Conservation (phyloP, 2,329 filamentous ascomycete genomes). For the Pseudogymnoascus sp. region DNA sequence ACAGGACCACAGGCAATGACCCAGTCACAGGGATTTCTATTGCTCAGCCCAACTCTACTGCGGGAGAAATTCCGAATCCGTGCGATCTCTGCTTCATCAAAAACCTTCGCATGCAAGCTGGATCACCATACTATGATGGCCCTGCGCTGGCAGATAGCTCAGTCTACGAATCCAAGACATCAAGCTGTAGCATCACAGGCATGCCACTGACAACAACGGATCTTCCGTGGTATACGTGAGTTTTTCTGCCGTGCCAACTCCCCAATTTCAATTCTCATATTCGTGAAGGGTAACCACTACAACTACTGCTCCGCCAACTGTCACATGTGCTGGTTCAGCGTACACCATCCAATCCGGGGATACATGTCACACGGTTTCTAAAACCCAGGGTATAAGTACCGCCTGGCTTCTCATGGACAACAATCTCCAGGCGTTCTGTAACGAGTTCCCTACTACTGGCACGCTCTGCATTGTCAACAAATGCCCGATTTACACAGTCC, state of each 20-base stretch:
- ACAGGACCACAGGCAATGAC: neutral
- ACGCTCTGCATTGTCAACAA: slow-evolving; percentile 1
- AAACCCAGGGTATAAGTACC: neutral
- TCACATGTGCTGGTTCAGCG: neutral
- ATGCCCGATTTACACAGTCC: neutral
- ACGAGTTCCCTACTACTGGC: neutral
- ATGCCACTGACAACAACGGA: slow-evolving; percentile 13
- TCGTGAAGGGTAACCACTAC: neutral
- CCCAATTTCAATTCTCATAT: neutral
- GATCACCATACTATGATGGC: slow-evolving; percentile 12
- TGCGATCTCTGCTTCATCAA: slow-evolving; percentile 14
- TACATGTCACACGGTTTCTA: neutral
- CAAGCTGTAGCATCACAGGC: slow-evolving; percentile 2
- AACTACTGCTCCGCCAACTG: neutral
- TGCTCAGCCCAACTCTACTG: neutral
- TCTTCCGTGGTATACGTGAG: neutral
- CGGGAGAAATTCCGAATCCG: neutral
- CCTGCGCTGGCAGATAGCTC: slow-evolving; percentile 11
- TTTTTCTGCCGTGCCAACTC: neutral
- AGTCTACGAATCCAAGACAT: slow-evolving; percentile 11
- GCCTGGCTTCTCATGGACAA: neutral
- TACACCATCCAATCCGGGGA: neutral
- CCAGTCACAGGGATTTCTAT: neutral
- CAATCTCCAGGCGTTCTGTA: neutral
- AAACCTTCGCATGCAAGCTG: slow-evolving; percentile 9